Base-by-base conservation (phyloP, 495 filamentous ascomycete genomes). In the Amniculicola lignicola region DNA sequence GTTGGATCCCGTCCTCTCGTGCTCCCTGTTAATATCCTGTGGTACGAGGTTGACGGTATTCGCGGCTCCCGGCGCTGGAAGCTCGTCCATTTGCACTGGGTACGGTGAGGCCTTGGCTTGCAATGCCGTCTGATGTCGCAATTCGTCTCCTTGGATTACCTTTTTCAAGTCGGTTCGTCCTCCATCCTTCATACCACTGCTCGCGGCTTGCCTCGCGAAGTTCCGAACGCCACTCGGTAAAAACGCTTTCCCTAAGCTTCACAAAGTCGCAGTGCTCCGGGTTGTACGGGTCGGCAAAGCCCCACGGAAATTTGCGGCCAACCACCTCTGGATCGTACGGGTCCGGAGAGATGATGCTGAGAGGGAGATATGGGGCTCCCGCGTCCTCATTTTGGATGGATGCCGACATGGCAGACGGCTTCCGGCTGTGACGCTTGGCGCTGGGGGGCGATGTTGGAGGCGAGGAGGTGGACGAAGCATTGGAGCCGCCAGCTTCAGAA, bases 111-210 rank as follows among this genome's bases (percentile, higher is more conserved):
- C 29, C 21, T 18, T 59, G 45, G 31, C 55, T 51, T 22, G 24
- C 3, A 16, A 59, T 47, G 9, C 55, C 55, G 18, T 59, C 55
- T 10, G 55, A 59, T 1, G 55, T 59, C 12, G 48, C 48, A 23
- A 51, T 31, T 10, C 55, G 48, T 18, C 55, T 16, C 48, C 47
- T 59, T 6, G 55, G 11, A 18, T 19, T 28, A 15, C 28, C 40
- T 12, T 21, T 67, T 52, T 72, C 70, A 57, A 89, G 70, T 38
- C 85, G 79, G 62, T 78, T 80, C 27, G 85, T 97, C 72, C 93
- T 82, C 93, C 93, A 98, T 60, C 88, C 83, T 71, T 98, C 93
- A 61, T 98, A 98, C 88, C 90, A 97, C 54, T 88, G 76, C 72
- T 95, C 90, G 45, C 89, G 81, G 70, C 90, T 95, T 35, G 88